Base-by-base conservation (phyloP, 1,284 basidiomycete genomes). In the Fomitopsis palustris region DNA sequence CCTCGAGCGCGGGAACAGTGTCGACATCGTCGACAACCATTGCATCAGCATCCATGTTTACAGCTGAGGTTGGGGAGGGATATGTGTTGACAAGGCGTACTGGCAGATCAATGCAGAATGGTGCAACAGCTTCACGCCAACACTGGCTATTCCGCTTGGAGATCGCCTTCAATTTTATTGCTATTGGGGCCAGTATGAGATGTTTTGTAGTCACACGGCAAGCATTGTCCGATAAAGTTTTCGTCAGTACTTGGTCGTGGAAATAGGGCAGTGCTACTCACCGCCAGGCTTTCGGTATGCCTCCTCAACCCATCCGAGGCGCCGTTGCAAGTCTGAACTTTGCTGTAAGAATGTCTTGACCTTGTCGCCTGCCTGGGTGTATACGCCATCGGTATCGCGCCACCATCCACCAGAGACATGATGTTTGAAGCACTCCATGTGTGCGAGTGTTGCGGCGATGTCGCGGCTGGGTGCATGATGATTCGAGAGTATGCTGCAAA, bases 391-490 rank as follows among this genome's bases (percentile, higher is more conserved):
- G 2, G 38, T 45, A 1, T 35, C 39, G 31, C 39, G 53, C 67
- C 67, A 68, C 61, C 58, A 67, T 27, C 65, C 64, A 12, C 65
- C 62, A 14, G 57, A 64, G 4, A 65, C 55, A 7, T 31, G 35
- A 39, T 68, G 65, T 54, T 68, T 68, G 37, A 78, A 65, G 0
- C 68, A 61, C 60, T 75, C 76, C 4, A 62, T 59, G 33, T 72
- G 67, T 1, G 75, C 75, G 51, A 78, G 71, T 4, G 62, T 65
- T 1, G 49, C 10, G 1, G 73, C 77, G 57, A 81, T 80, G 58
- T 81, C 79, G 0, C 67, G 68, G 4, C 76, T 78, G 0, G 77
- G 78, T 0, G 80, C 75, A 14, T 75, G 75, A 9, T 75, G 70
- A 61, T 82, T 82, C 1, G 71, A 75, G 23, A 78, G 73, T 1